These are phyloP conservation scores for Hypericum perforatum DNA, from an alignment of 345 rosid genomes.

Conservation along the genomic window DNA sequence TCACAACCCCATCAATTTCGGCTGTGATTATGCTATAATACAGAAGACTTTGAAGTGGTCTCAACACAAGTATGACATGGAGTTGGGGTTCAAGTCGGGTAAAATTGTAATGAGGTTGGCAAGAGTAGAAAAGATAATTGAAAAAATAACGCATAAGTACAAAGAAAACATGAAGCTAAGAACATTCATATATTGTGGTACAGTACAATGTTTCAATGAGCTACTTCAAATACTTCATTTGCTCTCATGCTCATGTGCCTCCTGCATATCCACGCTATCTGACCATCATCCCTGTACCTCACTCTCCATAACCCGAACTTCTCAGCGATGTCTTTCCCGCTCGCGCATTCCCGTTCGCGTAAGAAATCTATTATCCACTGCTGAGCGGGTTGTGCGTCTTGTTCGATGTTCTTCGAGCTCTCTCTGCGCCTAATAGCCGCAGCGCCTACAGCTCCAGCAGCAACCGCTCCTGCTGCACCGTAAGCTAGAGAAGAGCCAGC, in stretches of 20 bases:
- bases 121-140: too few relatives aligned
- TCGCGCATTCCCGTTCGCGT: constrained; percentile 63
- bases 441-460: constrained; percentile 58
- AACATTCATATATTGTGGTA: too few relatives aligned
- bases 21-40: too few relatives aligned
- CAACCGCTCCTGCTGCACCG: constrained; percentile 77
- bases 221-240: constrained; percentile 1
- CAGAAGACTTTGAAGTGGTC: too few relatives aligned
- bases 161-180: too few relatives aligned
- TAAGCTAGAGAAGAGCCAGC: constrained; percentile 48
- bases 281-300: constrained; percentile 71
- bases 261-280: constrained; percentile 84
- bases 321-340: constrained; percentile 80
- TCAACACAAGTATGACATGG: too few relatives aligned
- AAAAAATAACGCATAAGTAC: too few relatives aligned
- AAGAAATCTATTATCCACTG: constrained; percentile 87
- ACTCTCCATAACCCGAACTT: constrained; percentile 89
- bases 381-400: constrained; percentile 66
- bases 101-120: too few relatives aligned
- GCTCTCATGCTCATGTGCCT: constrained; percentile 31
- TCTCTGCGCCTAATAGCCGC: constrained; percentile 30
- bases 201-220: not conserved
- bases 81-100: too few relatives aligned
- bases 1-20: too few relatives aligned
- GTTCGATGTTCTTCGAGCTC: constrained; percentile 41